Evolutionary conservation across 768 basidiomycete species (phyloP), one percentile per base, ranked within the genome.

Genomic region (Gymnopilus dilepis): DNA sequence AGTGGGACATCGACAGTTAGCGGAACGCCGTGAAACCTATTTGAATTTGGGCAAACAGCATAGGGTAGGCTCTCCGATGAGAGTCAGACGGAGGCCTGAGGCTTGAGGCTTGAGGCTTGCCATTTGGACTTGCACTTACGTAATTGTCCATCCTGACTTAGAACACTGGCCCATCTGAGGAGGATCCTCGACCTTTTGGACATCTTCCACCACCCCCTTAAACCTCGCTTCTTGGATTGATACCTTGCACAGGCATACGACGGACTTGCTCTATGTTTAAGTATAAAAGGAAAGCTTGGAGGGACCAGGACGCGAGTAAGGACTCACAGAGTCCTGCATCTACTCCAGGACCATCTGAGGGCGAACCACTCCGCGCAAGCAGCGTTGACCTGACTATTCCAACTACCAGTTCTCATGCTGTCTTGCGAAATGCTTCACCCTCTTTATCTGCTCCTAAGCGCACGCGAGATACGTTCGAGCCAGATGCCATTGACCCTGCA

Each of bases 201-300:
- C n/a, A 37, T 15, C 34, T 8, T 37, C 15, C 7, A 9, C 15
- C 11, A 15, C 34, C 34, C 7, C 11, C 34, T 37, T 37, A 9
- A 2, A 2, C 15, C 15, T 37, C 34, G 15, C 34, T 15, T 37
- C 11, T 15, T 34, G 28, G 8, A 34, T 33, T 31, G 19, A 26
- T 21, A 1, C 28, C 48, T 17, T 15, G 24, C 43, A 56, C 19
- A 45, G 24, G 31, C 45, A 11, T 21, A 21, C 6, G 19, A 4
- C 26, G 19, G 17, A 47, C n/a, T 24, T 47, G 21, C 19, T 47
- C 45, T 9, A 47, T 86, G 84, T 70, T 84, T 62, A 82, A 80
- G 48, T 71, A 82, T 48, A 83, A 83, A 79, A 83, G 82, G 65
- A 72, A 81, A 59, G 78, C 80, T 55, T 84, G 82, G 80, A 78